Conservation (phyloP, 1,284 basidiomycete genomes). For the Trichosporon sp. region DNA sequence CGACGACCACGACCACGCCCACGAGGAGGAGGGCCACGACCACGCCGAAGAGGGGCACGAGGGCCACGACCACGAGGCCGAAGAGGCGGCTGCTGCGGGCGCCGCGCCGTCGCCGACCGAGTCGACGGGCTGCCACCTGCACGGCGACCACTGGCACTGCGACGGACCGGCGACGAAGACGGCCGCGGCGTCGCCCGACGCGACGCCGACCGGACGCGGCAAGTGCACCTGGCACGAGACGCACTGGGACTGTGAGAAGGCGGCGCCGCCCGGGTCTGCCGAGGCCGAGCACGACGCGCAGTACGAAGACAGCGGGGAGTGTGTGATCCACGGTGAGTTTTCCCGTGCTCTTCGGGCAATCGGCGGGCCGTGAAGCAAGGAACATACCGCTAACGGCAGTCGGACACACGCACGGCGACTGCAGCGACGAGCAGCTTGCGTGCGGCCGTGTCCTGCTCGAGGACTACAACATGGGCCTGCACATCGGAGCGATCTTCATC, state of each 20-base stretch:
- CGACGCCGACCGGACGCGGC: constrained; percentile 30
- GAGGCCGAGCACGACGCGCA: constrained; percentile 13
- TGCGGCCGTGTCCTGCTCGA: constrained; percentile 38
- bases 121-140: constrained; percentile 25
- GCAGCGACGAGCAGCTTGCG: constrained; percentile 41
- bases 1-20: background rate
- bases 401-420: constrained; percentile 47
- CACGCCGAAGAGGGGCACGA: background rate
- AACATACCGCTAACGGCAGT: background rate
- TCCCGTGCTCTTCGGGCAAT: background rate
- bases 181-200: constrained; percentile 8
- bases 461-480: constrained; percentile 48
- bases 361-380: background rate
- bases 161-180: constrained; percentile 22
- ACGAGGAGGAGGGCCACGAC: background rate
- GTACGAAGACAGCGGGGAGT: constrained; percentile 24
- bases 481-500: constrained; percentile 51
- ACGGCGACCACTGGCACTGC: constrained; percentile 31
- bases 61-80: background rate
- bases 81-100: background rate
- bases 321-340: constrained; percentile 35
- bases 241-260: constrained; percentile 35
- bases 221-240: constrained; percentile 33
- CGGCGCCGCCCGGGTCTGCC: constrained; percentile 12
- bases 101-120: background rate